Percentiles rank a stretch among this genome's conserved stretches.
Evolutionary conservation across 805 yeast species (phyloP).

Genomic region (Ogataea allantospora): DNA sequence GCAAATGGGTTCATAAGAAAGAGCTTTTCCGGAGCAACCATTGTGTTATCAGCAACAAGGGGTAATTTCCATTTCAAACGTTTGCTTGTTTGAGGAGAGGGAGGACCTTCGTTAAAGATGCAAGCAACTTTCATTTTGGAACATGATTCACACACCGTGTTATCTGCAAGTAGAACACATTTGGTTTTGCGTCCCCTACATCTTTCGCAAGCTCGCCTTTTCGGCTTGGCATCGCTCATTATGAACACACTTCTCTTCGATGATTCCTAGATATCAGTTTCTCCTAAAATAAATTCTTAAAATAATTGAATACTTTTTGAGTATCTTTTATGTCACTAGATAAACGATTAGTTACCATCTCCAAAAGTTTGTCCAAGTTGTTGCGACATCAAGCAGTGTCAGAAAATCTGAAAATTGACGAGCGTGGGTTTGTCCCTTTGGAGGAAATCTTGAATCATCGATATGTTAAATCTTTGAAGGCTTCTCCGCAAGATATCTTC

Average conservation of each 20-base stretch:
- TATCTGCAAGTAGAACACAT: not conserved
- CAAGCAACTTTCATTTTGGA: not conserved
- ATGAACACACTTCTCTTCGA: no score
- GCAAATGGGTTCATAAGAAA: not conserved
- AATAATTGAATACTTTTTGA: no score
- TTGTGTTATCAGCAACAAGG: not conserved
- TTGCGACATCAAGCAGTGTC: conserved; percentile 83
- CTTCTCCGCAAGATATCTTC: conserved; percentile 56
- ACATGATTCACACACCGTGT: not conserved
- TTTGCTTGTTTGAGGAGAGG: not conserved
- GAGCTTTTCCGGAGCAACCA: not conserved
- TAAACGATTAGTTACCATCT: conserved; percentile 38
- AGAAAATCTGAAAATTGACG: conserved; percentile 63
- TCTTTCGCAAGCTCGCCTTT: not conserved
- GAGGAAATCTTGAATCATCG: conserved; percentile 52
- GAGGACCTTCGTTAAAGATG: not conserved
- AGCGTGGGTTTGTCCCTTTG: conserved; percentile 63
- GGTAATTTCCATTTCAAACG: not conserved
- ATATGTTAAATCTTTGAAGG: conserved; percentile 53
- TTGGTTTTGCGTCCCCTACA: not conserved
- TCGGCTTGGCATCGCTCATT: no score
- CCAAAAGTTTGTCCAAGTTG: conserved; percentile 72
- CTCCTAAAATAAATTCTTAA: not conserved
- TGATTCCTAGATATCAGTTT: not conserved
- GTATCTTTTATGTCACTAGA: not conserved